phyloP scores from a whole-genome alignment of 208 protist species.

The Angomonas deanei region DNA sequence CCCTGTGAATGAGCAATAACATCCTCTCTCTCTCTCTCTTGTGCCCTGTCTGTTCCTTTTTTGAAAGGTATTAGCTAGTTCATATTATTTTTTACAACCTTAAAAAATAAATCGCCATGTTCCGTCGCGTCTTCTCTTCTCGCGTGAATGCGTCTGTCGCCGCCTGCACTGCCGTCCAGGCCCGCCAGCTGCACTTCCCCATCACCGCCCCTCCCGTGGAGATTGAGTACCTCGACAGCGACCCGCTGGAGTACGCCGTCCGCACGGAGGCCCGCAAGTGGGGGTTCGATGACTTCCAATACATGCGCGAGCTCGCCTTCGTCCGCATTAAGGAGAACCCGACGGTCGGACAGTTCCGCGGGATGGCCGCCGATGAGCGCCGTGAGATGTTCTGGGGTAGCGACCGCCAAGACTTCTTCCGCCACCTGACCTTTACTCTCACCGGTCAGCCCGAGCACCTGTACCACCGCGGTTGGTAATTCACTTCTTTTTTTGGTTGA shows the following conservation, averaged over 20 bases:
- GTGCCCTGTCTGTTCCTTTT: neutral
- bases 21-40: neutral
- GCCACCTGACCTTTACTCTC: conserved; percentile 66
- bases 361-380: conserved; percentile 79
- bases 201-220: conserved; percentile 74
- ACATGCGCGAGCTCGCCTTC: conserved; percentile 87
- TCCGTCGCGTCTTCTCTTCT: conserved; percentile 46
- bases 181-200: conserved; percentile 74
- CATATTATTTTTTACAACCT: conserved; percentile 6
- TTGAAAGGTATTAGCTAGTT: neutral
- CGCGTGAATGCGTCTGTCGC: conserved; percentile 25
- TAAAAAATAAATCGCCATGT: conserved; percentile 18
- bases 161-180: conserved; percentile 18
- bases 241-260: conserved; percentile 84
- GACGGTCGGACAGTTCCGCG: conserved; percentile 77
- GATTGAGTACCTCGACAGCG: conserved; percentile 82
- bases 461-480: conserved; percentile 85
- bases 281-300: conserved; percentile 82
- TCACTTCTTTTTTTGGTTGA: neutral
- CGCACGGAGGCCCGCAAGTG: conserved; percentile 85
- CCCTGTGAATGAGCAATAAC: no score
- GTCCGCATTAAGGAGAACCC: conserved; percentile 88
- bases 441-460: conserved; percentile 78
- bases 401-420: conserved; percentile 87
- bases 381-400: conserved; percentile 84